These are phyloP conservation scores for Coprinellus micaceus DNA, from an alignment of 768 basidiomycete species.

Conservation along the genomic window DNA sequence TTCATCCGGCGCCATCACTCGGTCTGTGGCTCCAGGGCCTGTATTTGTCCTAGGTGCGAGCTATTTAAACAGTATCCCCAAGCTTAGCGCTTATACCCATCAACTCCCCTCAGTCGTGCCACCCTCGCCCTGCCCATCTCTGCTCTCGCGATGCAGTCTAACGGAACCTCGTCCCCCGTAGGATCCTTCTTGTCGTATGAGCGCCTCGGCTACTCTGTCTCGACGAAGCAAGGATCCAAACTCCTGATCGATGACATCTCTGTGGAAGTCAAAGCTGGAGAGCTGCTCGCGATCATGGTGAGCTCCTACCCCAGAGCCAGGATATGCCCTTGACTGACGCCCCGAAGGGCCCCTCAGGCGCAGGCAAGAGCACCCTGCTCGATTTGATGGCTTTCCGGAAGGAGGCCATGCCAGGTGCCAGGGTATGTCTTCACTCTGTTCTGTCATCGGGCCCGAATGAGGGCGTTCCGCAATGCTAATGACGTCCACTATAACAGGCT, in stretches of 20 bases:
- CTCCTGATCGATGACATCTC: constrained; percentile 39
- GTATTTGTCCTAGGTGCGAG: no score
- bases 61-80: no score
- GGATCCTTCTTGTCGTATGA: constrained; percentile 30
- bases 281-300: constrained; percentile 43
- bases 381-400: constrained; percentile 45
- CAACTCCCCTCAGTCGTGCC: no score
- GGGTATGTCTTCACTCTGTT: constrained; percentile 20
- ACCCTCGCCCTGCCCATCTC: no score
- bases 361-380: constrained; percentile 45
- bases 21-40: no score
- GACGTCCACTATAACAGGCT: constrained; percentile 26
- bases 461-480: no score
- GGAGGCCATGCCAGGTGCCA: constrained; percentile 22
- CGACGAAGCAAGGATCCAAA: constrained; percentile 22
- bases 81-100: no score
- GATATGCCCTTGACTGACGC: no score
- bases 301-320: constrained; percentile 10
- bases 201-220: constrained; percentile 32
- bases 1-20: no score
- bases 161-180: no score
- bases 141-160: no score
- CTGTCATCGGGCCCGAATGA: not conserved
- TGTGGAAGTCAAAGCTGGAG: constrained; percentile 34
- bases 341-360: constrained; percentile 41